Evolutionary conservation across 768 basidiomycete genomes (phyloP).

Genomic region (Leucogyrophana mollusca): DNA sequence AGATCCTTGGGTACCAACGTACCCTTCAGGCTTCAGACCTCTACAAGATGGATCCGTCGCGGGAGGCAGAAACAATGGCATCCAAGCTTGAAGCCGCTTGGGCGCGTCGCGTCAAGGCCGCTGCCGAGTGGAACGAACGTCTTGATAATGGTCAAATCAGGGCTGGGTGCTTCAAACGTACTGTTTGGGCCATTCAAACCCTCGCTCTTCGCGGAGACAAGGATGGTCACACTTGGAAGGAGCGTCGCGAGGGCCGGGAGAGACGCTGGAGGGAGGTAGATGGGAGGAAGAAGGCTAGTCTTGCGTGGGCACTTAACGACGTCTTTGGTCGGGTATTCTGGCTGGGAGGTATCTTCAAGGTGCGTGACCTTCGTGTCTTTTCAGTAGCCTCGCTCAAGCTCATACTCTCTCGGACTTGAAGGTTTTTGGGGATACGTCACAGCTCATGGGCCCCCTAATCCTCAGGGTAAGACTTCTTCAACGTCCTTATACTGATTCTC

Average conservation of each 20-base stretch:
- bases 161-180: constrained; percentile 38
- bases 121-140: constrained; percentile 54
- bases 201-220: constrained; percentile 6
- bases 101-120: constrained; percentile 43
- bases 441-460: constrained; percentile 62
- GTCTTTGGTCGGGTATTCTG: constrained; percentile 59
- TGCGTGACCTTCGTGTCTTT: too few species aligned
- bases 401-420: constrained; percentile 22
- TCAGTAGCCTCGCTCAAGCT: too few species aligned
- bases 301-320: constrained; percentile 62
- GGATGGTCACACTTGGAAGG: constrained; percentile 17
- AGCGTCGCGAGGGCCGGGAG: constrained; percentile 32
- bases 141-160: constrained; percentile 44
- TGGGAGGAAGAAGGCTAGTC: constrained; percentile 47
- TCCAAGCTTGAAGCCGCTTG: constrained; percentile 56
- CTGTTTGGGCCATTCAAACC: constrained; percentile 37
- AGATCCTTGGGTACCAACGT: constrained; percentile 67
- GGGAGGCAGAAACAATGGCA: constrained; percentile 50
- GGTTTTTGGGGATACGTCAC: constrained; percentile 60
- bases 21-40: constrained; percentile 74
- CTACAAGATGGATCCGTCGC: constrained; percentile 59
- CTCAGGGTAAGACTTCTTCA: constrained; percentile 50
- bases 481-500: background rate
- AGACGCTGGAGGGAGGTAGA: constrained; percentile 43
- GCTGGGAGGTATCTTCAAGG: constrained; percentile 61